Percentiles rank a stretch among this genome's conserved stretches.
Evolutionary conservation across 495 filamentous ascomycete genomes (phyloP).

Genomic region (Penicillium bovifimosum): DNA sequence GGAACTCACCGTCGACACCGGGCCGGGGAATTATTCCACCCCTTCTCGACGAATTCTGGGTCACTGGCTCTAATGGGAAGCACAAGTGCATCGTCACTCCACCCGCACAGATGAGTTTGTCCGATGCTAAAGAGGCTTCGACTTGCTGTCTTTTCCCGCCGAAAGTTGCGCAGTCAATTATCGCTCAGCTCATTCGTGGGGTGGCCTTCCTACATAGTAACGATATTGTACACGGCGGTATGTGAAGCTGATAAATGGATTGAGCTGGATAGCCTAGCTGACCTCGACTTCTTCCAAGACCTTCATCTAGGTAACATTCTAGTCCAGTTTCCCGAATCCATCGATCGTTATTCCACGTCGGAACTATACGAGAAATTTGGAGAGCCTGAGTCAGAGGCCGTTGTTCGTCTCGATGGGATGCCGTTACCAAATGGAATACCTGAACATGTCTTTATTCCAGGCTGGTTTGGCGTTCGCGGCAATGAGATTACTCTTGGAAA

Average conservation of each 20-base stretch:
- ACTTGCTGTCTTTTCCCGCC: slow-evolving; percentile 19
- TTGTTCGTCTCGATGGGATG: slow-evolving; percentile 19
- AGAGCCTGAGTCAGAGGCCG: slow-evolving; percentile 14
- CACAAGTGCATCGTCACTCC: slow-evolving; percentile 40
- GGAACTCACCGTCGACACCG: slow-evolving; percentile 3
- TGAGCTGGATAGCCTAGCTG: slow-evolving; percentile 1
- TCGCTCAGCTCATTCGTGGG: slow-evolving; percentile 25
- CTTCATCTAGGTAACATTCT: slow-evolving; percentile 25
- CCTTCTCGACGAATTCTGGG: slow-evolving; percentile 33
- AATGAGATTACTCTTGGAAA: slow-evolving; percentile 13
- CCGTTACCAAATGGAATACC: slow-evolving; percentile 12
- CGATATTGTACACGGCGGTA: slow-evolving; percentile 31
- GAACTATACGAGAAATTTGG: slow-evolving; percentile 19
- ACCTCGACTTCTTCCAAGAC: slow-evolving; percentile 9
- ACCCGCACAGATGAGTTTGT: slow-evolving; percentile 20
- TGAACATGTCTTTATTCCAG: slow-evolving; percentile 4
- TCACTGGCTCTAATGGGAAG: slow-evolving; percentile 35
- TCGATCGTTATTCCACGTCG: slow-evolving; percentile 11
- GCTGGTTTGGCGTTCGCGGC: slow-evolving; percentile 18
- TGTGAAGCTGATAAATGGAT: slow-evolving; percentile 1
- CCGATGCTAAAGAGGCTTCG: slow-evolving; percentile 20
- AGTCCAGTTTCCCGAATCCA: slow-evolving; percentile 11
- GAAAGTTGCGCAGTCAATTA: slow-evolving; percentile 22
- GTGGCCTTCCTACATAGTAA: slow-evolving; percentile 26
- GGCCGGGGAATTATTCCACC: slow-evolving; percentile 20